Evolutionary conservation across 1,284 basidiomycete genomes (phyloP).

Genomic region (Laetiporus sulphureus): DNA sequence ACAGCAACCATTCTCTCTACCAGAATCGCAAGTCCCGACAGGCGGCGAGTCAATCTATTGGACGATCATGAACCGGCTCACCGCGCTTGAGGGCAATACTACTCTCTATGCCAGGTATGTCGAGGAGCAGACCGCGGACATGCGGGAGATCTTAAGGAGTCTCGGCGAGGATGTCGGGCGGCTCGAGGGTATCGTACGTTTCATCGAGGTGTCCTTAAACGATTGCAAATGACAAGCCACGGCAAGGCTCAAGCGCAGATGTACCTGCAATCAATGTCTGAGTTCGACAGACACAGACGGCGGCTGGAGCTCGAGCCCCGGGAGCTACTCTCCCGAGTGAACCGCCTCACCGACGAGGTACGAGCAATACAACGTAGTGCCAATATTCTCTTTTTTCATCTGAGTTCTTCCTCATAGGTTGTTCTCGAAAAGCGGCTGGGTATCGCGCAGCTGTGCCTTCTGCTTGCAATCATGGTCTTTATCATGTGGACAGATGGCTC

Average conservation of each 20-base stretch:
- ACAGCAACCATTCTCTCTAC: neutral
- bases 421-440: conserved; percentile 79
- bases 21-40: conserved; percentile 18
- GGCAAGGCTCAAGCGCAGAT: conserved; percentile 60
- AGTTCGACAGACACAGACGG: conserved; percentile 65
- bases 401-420: conserved; percentile 39
- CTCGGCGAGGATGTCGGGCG: conserved; percentile 81
- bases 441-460: conserved; percentile 74
- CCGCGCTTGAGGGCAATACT: conserved; percentile 82
- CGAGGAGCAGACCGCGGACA: conserved; percentile 79
- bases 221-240: conserved; percentile 28
- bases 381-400: neutral
- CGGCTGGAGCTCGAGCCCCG: conserved; percentile 66
- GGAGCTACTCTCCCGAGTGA: conserved; percentile 59
- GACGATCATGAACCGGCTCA: conserved; percentile 91
- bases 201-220: neutral
- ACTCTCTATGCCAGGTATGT: conserved; percentile 85
- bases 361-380: no score
- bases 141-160: conserved; percentile 70
- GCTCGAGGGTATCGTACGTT: conserved; percentile 68
- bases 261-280: conserved; percentile 57
- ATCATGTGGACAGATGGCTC: conserved; percentile 81
- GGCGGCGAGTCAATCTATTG: conserved; percentile 95
- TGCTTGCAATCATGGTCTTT: conserved; percentile 76
- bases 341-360: conserved; percentile 73